Base-by-base conservation (phyloP, 306 rosid species). In the Lotus japonicus region DNA sequence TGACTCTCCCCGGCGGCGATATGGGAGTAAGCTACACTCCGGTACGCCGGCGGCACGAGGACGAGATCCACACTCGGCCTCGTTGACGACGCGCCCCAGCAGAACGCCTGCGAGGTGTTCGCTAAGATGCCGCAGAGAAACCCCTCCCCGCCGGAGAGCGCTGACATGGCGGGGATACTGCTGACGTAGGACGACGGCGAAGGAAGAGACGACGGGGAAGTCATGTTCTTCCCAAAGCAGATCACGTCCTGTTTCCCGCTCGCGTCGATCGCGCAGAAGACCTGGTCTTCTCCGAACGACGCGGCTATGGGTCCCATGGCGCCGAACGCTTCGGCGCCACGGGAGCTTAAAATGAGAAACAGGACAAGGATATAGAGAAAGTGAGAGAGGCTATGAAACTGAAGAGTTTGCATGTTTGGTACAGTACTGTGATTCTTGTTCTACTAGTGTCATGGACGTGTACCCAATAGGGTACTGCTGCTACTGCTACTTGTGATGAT, bases 261-360 rank as follows among this genome's bases (percentile, higher is more conserved):
- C 0, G 97, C 99, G 16, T 90, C 97, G 43, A 94, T 88, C 49
- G 97, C 85, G 28, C 99, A 94, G 64, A 94, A 94, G 72, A 94
- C 66, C 15, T 90, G 83, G 11, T 81, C 73, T 7, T 65, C 42
- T 5, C 97, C 92, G 5, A 81, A 85, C 0, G 99, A 88, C 0
- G 96, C 95, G 0, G 99, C 66, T 80, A 94, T 88, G 4, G 99
- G 88, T 5, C 95, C 97, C 97, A 90, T 90, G 33, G 88, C 79
- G 28, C 97, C 96, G 14, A 94, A 94, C 17, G 87, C 90, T 52
- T 76, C 64, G 15, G 83, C 76, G 11, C 38, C 11, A 60, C 9
- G 67, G 64, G 21, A 74, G 57, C 28, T 77, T 0, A 91, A 17
- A 50, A 60, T 3, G 3, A 78, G 44, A 0, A 77, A 6, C 9